Conservation (phyloP, 805 yeast species). For the Kazachstania viticola region DNA sequence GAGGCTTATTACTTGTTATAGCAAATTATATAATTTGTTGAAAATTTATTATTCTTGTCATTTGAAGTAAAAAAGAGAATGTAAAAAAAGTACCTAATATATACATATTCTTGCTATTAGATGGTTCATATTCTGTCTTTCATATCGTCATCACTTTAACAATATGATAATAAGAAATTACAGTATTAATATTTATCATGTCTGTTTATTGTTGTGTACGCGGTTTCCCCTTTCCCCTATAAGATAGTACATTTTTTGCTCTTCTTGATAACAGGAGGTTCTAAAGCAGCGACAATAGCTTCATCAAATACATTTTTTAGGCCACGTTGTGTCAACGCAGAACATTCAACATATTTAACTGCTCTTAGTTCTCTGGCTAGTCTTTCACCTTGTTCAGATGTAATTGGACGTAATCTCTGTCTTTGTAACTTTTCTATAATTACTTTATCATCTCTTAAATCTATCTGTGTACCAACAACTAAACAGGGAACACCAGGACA, state of each 20-base stretch:
- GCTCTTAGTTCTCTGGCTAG: constrained; percentile 91
- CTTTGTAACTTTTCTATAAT: constrained; percentile 82
- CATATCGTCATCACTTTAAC: too few relatives aligned
- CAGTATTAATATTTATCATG: too few relatives aligned
- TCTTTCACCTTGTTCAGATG: constrained; percentile 80
- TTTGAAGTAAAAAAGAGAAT: too few relatives aligned
- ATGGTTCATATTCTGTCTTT: too few relatives aligned
- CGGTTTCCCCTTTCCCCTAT: too few relatives aligned
- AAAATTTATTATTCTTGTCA: too few relatives aligned
- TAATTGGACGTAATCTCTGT: constrained; percentile 60
- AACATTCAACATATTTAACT: constrained; percentile 93
- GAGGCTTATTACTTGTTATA: too few relatives aligned
- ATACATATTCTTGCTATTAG: too few relatives aligned
- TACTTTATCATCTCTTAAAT: constrained; percentile 85
- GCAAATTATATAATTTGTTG: too few relatives aligned
- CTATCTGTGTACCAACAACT: constrained; percentile 94
- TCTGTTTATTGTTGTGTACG: too few relatives aligned
- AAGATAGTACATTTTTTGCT: constrained; percentile 67
- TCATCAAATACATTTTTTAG: constrained; percentile 96
- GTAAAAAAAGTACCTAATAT: too few relatives aligned
- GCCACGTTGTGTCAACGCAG: constrained; percentile 94
- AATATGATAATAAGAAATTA: too few relatives aligned
- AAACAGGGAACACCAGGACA: constrained; percentile 98
- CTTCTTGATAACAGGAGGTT: constrained; percentile 88
- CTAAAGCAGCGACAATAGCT: constrained; percentile 95